These are phyloP conservation scores for Tilletia caries DNA, from an alignment of 1,284 basidiomycete species.

Conservation along the genomic window DNA sequence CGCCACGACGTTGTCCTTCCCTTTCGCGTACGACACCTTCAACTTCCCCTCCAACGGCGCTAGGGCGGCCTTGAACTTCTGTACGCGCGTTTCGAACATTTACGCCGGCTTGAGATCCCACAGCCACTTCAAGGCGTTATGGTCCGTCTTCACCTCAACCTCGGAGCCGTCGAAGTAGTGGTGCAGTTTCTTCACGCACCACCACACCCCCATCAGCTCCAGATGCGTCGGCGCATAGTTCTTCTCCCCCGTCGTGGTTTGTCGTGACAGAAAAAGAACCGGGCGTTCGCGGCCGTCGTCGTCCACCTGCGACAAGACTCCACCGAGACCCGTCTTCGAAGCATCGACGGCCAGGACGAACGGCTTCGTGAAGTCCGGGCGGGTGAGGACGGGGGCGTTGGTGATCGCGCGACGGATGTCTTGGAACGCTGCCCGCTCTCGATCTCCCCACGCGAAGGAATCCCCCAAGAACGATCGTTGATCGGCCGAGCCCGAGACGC, in stretches of 20 bases:
- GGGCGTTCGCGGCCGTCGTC: background rate
- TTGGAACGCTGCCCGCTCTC: background rate
- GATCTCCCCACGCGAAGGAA: background rate
- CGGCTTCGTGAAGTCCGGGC: conserved; percentile 17
- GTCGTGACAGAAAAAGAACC: background rate
- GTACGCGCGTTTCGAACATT: background rate
- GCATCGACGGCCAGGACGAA: conserved; percentile 48
- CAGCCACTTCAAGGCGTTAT: background rate
- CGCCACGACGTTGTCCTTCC: background rate
- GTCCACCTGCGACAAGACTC: conserved; percentile 33
- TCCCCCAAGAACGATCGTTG: background rate
- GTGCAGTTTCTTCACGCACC: background rate
- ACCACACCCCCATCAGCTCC: conserved; percentile 16
- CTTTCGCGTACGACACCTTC: background rate
- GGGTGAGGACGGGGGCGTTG: background rate
- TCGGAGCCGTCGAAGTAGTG: background rate
- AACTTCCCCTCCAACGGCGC: background rate
- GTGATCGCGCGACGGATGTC: background rate
- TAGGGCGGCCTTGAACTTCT: background rate
- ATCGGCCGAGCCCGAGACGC: background rate
- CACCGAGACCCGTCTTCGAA: conserved; percentile 46
- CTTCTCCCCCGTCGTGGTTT: conserved; percentile 24
- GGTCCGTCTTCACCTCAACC: background rate
- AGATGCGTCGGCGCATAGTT: conserved; percentile 21
- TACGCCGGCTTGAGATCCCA: background rate